Conservation (phyloP, 2,329 filamentous ascomycete species). For the Berkeleyomyces basicola region DNA sequence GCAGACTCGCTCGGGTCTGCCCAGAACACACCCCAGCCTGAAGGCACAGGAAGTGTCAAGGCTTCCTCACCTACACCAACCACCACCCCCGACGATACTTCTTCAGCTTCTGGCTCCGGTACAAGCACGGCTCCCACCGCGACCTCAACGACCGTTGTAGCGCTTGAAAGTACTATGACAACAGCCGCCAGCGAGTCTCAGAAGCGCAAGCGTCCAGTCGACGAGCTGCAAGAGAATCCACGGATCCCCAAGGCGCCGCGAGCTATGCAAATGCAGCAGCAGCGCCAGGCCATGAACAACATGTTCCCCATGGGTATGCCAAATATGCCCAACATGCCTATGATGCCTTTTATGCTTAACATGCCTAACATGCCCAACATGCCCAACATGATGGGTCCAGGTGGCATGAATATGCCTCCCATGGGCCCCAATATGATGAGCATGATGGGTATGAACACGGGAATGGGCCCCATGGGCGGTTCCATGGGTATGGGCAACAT, state of each 20-base stretch:
- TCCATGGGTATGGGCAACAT: constrained; percentile 6
- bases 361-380: constrained; percentile 28
- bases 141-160: neutral
- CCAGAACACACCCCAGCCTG: constrained; percentile 18
- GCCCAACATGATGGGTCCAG: constrained; percentile 16
- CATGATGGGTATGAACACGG: constrained; percentile 23
- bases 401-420: constrained; percentile 18
- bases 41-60: constrained; percentile 17
- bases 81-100: neutral
- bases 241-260: constrained; percentile 47
- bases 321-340: constrained; percentile 19
- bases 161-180: neutral
- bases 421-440: constrained; percentile 19
- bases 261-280: constrained; percentile 43
- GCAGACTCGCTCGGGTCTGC: constrained; percentile 13
- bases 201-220: constrained; percentile 65
- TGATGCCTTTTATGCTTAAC: constrained; percentile 24
- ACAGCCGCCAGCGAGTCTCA: constrained; percentile 21
- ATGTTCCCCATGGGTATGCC: constrained; percentile 26
- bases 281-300: constrained; percentile 27
- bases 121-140: neutral
- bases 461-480: constrained; percentile 7
- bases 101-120: neutral
- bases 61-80: constrained; percentile 4
- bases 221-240: constrained; percentile 49